Conservation (phyloP, 208 protist genomes). For the Trypanosoma mega region DNA sequence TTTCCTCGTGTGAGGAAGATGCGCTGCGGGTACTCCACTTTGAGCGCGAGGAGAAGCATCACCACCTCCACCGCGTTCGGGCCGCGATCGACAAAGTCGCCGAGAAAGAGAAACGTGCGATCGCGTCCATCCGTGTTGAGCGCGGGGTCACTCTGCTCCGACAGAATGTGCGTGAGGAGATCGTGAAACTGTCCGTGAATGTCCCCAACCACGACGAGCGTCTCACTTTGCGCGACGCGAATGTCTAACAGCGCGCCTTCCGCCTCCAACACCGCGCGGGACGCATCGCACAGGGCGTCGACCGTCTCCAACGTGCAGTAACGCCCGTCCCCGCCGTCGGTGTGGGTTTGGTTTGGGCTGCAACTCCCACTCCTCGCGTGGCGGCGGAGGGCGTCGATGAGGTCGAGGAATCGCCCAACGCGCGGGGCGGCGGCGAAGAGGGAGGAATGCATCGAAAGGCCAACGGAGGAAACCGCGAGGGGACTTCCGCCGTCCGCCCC, state of each 20-base stretch:
- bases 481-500: not conserved
- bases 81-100: constrained; percentile 98
- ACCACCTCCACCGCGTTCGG: constrained; percentile 88
- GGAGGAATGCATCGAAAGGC: not conserved
- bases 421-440: constrained; percentile 10
- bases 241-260: constrained; percentile 46
- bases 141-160: constrained; percentile 25
- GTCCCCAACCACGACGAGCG: constrained; percentile 79
- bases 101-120: constrained; percentile 95
- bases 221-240: constrained; percentile 32
- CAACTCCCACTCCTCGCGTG: not conserved
- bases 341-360: no score
- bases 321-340: not conserved
- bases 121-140: constrained; percentile 17
- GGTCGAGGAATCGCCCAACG: constrained; percentile 11
- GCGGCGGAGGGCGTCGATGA: constrained; percentile 6
- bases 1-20: constrained; percentile 87
- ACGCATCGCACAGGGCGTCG: constrained; percentile 36
- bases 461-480: not conserved
- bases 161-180: constrained; percentile 59
- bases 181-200: constrained; percentile 82
- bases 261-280: constrained; percentile 29
- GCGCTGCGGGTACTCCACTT: constrained; percentile 71
- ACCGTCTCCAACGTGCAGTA: constrained; percentile 36
- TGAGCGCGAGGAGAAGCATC: constrained; percentile 63